Evolutionary conservation across 2,329 filamentous ascomycete genomes (phyloP).

Genomic region (Graphilbum sp.): DNA sequence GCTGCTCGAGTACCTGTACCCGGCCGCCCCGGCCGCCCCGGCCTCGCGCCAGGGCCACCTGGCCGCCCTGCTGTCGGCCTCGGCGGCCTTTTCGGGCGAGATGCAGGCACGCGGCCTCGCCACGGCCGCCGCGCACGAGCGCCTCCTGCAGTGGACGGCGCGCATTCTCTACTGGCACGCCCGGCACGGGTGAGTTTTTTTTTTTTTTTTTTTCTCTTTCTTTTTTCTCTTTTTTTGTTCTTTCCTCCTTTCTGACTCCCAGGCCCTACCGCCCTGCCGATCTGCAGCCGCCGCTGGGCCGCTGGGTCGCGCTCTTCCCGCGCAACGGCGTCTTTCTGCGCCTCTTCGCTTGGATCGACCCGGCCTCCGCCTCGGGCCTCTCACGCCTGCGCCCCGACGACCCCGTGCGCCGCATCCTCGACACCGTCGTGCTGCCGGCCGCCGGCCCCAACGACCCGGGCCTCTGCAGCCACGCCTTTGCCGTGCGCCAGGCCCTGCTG

Average conservation of each 20-base stretch:
- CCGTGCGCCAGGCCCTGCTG: constrained; percentile 35
- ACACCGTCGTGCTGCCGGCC: constrained; percentile 28
- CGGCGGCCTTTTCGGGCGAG: constrained; percentile 25
- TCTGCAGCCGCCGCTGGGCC: constrained; percentile 43
- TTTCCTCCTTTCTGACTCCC: neutral
- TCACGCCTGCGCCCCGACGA: constrained; percentile 48
- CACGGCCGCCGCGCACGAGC: constrained; percentile 33
- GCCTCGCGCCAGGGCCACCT: constrained; percentile 37
- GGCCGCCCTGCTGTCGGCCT: constrained; percentile 26
- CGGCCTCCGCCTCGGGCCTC: constrained; percentile 16
- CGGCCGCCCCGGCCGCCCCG: constrained; percentile 14
- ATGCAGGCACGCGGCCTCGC: constrained; percentile 21
- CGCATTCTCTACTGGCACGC: constrained; percentile 52
- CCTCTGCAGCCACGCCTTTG: constrained; percentile 28
- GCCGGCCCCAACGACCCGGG: constrained; percentile 18
- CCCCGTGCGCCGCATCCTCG: constrained; percentile 52
- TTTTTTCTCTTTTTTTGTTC: neutral
- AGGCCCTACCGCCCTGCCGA: constrained; percentile 52
- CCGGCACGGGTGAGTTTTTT: constrained; percentile 30
- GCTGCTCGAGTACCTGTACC: constrained; percentile 50
- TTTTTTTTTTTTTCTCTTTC: neutral
- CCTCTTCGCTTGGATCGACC: constrained; percentile 57
- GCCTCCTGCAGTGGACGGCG: constrained; percentile 51
- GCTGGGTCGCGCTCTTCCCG: constrained; percentile 50
- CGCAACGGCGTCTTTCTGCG: constrained; percentile 61